Base-by-base conservation (phyloP, 768 basidiomycete species). In the Thelephora aurantiotincta region DNA sequence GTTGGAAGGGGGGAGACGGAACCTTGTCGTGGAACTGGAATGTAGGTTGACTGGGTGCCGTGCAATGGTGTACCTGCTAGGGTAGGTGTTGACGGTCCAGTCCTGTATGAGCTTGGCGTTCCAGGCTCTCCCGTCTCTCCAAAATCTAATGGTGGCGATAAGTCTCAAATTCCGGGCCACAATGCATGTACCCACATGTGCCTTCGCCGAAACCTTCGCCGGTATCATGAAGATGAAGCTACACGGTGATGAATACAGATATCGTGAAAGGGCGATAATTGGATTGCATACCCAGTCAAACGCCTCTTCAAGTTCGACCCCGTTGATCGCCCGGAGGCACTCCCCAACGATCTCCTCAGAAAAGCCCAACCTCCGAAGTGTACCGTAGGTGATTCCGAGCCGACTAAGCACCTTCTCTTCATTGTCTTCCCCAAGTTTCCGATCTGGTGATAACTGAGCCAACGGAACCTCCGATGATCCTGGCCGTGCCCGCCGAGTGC, bases 241-340 rank as follows among this genome's bases (percentile, higher is more conserved):
- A 36, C n/a, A 16, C 16, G 13, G 41, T 45, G 44, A 43, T n/a
- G 20, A 19, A 6, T 18, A 30, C 44, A 42, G 20, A 16, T 5
- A 35, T 34, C 45, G 19, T 22, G 16, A 33, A 41, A 41, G 38
- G 6, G 16, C 26, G 5, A 9, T 30, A 30, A 30, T 30, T 9
- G 26, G 4, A 30, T 30, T 9, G 61, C 77, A 48, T 53, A 94
- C 90, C 94, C 94, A 97, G 58, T 92, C 83, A 46, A 85, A 73
- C 9, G 87, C 90, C 45, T 90, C 84, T 13, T 97, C 93, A n/a
- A 90, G 65, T 20, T 87, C 86, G 30, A 82, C 64, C 11, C 80
- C 74, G 22, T 67, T 62, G 22, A 89, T 76, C 5, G 70, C 62
- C 45, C 67, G 63, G 41, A 98, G 62, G 59, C 90, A 96, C 54